Conservation (phyloP, 164 flowering plant species). For the grape (Vitis vinifera) region ASM3070453v1 NC_081821.1:7027501-7028000, state of each 20-base stretch:
- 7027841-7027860: not conserved
- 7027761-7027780: not conserved
- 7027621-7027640: slow-evolving; percentile 15
- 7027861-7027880: not conserved
- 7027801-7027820: not conserved
- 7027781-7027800: not conserved
- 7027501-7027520: slow-evolving; percentile 16
- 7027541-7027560: slow-evolving; percentile 23
- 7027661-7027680: slow-evolving; percentile 4
- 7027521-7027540: slow-evolving; percentile 2
- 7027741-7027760: not conserved
- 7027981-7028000: too few relatives aligned
- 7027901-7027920: not conserved
- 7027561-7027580: slow-evolving; percentile 27
- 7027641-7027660: slow-evolving; percentile 25
- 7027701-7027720: not conserved
- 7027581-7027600: slow-evolving; percentile 31
- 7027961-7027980: too few relatives aligned
- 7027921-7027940: not conserved
- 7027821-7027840: not conserved
- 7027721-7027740: not conserved
- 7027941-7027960: too few relatives aligned
- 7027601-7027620: slow-evolving; percentile 18
- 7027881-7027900: not conserved
- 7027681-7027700: not conserved